These are phyloP conservation scores for Collybiopsis luxurians DNA, from an alignment of 768 basidiomycete species.

Conservation along the genomic window DNA sequence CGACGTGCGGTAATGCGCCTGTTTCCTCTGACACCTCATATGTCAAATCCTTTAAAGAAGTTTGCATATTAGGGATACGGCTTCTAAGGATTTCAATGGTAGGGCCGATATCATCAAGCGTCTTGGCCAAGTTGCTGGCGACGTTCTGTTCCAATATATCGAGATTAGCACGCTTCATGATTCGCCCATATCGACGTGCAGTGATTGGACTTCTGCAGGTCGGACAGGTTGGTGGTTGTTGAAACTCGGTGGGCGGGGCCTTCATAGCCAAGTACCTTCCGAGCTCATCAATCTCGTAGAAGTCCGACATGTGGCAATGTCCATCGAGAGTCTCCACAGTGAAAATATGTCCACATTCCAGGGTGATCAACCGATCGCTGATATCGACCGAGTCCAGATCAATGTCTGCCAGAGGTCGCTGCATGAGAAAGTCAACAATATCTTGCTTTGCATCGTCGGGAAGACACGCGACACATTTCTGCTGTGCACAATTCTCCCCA, in stretches of 20 bases:
- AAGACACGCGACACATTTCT: constrained; percentile 54
- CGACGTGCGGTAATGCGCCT: not conserved
- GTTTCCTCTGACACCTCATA: not conserved
- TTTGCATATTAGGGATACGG: constrained; percentile 15
- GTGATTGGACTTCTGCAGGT: constrained; percentile 59
- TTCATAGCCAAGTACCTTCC: constrained; percentile 43
- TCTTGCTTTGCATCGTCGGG: constrained; percentile 30
- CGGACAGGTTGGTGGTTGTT: constrained; percentile 55
- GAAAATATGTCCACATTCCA: constrained; percentile 62
- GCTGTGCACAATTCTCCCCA: constrained; percentile 57
- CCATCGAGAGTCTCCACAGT: constrained; percentile 74
- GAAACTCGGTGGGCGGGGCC: constrained; percentile 35
- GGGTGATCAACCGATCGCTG: constrained; percentile 56
- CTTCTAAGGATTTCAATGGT: constrained; percentile 27
- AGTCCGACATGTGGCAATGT: constrained; percentile 45
- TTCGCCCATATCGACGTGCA: constrained; percentile 56
- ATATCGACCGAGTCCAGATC: constrained; percentile 32
- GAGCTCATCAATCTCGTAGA: constrained; percentile 37
- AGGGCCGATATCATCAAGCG: constrained; percentile 30
- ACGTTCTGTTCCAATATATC: constrained; percentile 68
- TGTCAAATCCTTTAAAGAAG: constrained; percentile 10
- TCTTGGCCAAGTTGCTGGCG: constrained; percentile 45
- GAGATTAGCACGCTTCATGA: constrained; percentile 59
- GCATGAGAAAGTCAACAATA: constrained; percentile 61
- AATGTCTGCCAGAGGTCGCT: constrained; percentile 48